Evolutionary conservation across 352 stramenopile genomes (phyloP), one percentile per base, ranked within the genome.

Genomic region (Aphanomyces stellatus): DNA sequence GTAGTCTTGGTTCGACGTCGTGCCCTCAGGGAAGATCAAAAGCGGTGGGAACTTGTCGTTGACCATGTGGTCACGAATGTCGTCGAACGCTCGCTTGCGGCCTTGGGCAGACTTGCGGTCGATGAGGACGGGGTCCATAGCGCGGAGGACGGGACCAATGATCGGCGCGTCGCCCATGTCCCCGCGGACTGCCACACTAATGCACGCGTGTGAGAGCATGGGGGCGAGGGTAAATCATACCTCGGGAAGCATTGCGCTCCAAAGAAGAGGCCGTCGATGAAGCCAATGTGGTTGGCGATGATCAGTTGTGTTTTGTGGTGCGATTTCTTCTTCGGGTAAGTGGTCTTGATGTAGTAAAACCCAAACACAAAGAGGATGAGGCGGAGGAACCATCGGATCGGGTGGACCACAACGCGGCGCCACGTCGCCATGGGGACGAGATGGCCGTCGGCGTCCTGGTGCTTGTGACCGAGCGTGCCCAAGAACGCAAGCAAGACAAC

Each of bases 161-260:
- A 90, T 72, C 22, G 81, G 81, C 43, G 86, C 71, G 37, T 76
- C 70, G 17, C 61, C 78, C 37, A 90, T 71, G 30, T 90, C 81
- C 40, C 78, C 81, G 70, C 88, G 88, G 77, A 90, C 88, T 41
- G 81, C 81, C 68, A 90, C 86, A 57, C 78, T 88, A 57, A 8
- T 10, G 17, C 10, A 15, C 19, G 37, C 30, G 22, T 5, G 33
- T 1, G 22, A 43, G 25, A 51, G 40, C 22, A 34, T 15, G 33
- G 1, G 11, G 8, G 40, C n/a, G 37, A 10, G 6, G 35, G n/a
- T 48, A 43, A 13, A 25, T 43, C 22, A 19, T 64, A 64, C 55
- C 55, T 64, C 2, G 55, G 55, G 25, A 64, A 64, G 27, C 55
- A 64, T 60, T 82, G 71, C 43, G 74, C 78, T 53, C 79, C 77